phyloP scores from a whole-genome alignment of 257 asterid genomes.

The Hygrophila difformis region DNA sequence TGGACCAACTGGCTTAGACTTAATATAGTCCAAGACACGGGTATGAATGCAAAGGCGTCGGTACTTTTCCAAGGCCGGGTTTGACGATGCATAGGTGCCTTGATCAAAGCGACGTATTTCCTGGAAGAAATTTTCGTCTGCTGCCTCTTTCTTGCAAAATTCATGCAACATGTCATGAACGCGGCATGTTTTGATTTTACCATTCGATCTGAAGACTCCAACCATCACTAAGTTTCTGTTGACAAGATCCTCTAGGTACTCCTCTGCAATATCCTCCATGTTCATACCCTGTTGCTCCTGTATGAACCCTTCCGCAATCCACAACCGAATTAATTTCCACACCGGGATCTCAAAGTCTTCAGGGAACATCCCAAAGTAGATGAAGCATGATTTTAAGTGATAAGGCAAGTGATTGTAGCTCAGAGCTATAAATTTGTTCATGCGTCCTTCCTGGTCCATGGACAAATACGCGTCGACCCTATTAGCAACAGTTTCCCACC shows the following conservation, averaged over 20 bases:
- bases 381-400: constrained; percentile 42
- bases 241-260: constrained; percentile 38
- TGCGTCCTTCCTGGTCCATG: constrained; percentile 25
- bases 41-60: constrained; percentile 53
- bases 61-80: constrained; percentile 23
- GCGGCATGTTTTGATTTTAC: constrained; percentile 38
- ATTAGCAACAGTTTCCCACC: constrained; percentile 36
- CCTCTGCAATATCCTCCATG: constrained; percentile 43
- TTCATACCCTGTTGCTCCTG: constrained; percentile 31
- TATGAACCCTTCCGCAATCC: constrained; percentile 60
- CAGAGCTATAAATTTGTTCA: constrained; percentile 30
- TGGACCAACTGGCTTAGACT: constrained; percentile 32
- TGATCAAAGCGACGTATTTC: constrained; percentile 35
- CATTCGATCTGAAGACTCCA: constrained; percentile 23
- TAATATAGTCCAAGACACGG: constrained; percentile 25
- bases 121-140: constrained; percentile 29
- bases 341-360: constrained; percentile 38
- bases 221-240: constrained; percentile 40
- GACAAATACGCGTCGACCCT: constrained; percentile 33
- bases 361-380: constrained; percentile 48
- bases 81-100: constrained; percentile 22
- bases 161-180: constrained; percentile 49
- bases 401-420: constrained; percentile 48
- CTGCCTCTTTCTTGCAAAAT: constrained; percentile 41
- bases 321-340: constrained; percentile 32